phyloP scores from a whole-genome alignment of 2,329 filamentous ascomycete genomes.

The Penicillium sp. region DNA sequence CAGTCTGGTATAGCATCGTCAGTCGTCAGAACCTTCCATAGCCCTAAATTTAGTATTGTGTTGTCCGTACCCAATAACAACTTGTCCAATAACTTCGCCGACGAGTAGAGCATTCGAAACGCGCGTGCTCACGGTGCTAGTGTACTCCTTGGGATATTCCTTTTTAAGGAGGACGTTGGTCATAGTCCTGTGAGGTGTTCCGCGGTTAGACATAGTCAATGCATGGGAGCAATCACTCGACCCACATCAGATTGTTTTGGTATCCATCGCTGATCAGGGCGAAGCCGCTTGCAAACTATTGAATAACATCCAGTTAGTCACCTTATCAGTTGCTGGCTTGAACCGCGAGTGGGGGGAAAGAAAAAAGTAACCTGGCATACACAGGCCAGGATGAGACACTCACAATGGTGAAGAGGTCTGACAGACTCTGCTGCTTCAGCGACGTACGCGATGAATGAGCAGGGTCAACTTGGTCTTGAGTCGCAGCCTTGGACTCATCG shows the following conservation, averaged over 20 bases:
- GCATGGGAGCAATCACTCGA: background rate
- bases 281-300: conserved; percentile 30
- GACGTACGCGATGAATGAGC: conserved; percentile 14
- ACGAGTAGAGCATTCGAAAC: conserved; percentile 31
- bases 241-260: conserved; percentile 31
- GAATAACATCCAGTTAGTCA: background rate
- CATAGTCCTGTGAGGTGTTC: conserved; percentile 24
- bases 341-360: background rate
- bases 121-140: conserved; percentile 27
- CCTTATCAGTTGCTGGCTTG: too few species aligned
- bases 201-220: background rate
- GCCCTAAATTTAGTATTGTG: background rate
- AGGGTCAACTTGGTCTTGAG: background rate
- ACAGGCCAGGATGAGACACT: background rate
- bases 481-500: background rate
- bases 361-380: background rate
- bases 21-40: background rate
- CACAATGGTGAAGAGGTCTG: conserved; percentile 31
- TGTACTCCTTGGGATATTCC: conserved; percentile 28
- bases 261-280: conserved; percentile 33
- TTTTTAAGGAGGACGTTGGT: conserved; percentile 30
- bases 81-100: conserved; percentile 29
- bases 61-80: conserved; percentile 26
- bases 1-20: conserved; percentile 20
- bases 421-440: conserved; percentile 24